A percentile compares a stretch with the other conserved stretches of the same genome.
phyloP scores from a whole-genome alignment of 805 yeast genomes.

The Yarrowia porcina region DNA sequence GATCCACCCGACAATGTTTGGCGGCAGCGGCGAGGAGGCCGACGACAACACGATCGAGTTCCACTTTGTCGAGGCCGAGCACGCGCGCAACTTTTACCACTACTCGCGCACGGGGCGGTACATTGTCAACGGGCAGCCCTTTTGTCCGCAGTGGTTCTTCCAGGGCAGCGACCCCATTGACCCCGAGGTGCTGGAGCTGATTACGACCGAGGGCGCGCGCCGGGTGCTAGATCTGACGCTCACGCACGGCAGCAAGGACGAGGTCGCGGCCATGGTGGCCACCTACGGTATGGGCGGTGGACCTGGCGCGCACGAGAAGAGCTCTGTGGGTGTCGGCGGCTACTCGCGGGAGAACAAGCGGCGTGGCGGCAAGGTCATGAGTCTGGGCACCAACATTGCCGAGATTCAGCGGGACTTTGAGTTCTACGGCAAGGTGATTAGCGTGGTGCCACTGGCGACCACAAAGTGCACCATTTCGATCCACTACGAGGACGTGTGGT shows the following conservation, averaged over 20 bases:
- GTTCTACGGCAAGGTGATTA: constrained; percentile 16
- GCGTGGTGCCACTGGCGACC: constrained; percentile 21
- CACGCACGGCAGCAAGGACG: background rate
- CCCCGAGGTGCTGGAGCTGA: constrained; percentile 1
- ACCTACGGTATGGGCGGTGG: background rate
- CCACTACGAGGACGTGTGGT: constrained; percentile 21
- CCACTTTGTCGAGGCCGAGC: constrained; percentile 23
- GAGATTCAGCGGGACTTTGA: constrained; percentile 21
- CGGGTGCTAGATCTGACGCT: constrained; percentile 5
- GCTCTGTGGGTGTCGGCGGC: background rate
- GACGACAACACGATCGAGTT: constrained; percentile 24
- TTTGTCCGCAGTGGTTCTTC: constrained; percentile 19
- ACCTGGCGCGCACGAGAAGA: background rate
- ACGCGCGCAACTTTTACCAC: constrained; percentile 23
- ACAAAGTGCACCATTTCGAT: constrained; percentile 6
- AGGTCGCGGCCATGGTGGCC: constrained; percentile 2
- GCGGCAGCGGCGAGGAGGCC: background rate
- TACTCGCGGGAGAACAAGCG: constrained; percentile 10
- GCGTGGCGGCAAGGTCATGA: constrained; percentile 13
- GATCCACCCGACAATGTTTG: constrained; percentile 21
- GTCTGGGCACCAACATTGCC: constrained; percentile 15
- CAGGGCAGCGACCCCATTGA: constrained; percentile 11
- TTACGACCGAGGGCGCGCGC: constrained; percentile 6
- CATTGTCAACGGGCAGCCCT: constrained; percentile 23
- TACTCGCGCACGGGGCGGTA: constrained; percentile 18